Conservation (phyloP, 331 rosid species). For the Ulmus americana region DNA sequence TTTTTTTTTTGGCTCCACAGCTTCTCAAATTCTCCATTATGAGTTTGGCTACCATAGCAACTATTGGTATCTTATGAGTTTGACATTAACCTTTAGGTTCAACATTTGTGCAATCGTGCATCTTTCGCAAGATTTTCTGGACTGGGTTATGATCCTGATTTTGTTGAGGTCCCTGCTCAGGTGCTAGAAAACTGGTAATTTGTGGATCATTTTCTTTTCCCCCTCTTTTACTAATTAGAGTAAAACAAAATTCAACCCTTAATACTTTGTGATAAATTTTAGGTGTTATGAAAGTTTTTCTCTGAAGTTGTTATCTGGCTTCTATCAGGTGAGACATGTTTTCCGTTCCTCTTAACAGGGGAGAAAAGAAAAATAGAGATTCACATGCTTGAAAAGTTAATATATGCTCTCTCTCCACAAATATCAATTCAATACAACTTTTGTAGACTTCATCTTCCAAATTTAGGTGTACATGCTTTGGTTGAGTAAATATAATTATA, state of each 20-base stretch:
- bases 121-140: slow-evolving; percentile 82
- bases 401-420: background rate
- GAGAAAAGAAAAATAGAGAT: no score
- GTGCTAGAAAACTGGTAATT: slow-evolving; percentile 79
- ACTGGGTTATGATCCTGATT: slow-evolving; percentile 82
- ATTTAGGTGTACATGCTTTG: no score
- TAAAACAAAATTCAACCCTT: slow-evolving; percentile 24
- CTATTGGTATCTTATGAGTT: background rate
- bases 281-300: slow-evolving; percentile 80
- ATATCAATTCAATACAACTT: no score
- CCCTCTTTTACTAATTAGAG: slow-evolving; percentile 18
- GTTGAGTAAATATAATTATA: no score
- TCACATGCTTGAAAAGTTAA: background rate
- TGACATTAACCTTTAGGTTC: slow-evolving; percentile 49
- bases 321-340: slow-evolving; percentile 54
- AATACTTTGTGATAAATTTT: slow-evolving; percentile 17
- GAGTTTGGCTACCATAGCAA: background rate
- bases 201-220: background rate
- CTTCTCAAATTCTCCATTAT: background rate
- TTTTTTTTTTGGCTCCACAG: background rate
- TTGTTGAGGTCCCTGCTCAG: slow-evolving; percentile 85
- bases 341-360: background rate
- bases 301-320: slow-evolving; percentile 89
- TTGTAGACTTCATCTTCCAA: no score
- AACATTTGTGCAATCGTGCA: slow-evolving; percentile 88